Evolutionary conservation across 441 rosid species (phyloP).

Genomic region (Daphne laureola): DNA sequence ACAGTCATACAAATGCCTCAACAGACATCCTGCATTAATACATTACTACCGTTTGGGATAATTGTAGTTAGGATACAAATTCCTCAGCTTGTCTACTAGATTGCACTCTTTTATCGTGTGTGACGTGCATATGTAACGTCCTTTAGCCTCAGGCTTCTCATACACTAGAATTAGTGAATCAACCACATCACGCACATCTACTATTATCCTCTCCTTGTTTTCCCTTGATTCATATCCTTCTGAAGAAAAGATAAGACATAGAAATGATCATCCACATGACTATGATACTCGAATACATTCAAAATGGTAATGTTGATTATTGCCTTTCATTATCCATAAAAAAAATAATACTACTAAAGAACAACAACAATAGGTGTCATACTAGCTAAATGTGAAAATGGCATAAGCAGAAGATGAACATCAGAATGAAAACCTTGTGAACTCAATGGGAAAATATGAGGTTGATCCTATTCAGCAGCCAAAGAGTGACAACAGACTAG

Average conservation of each 20-base stretch:
- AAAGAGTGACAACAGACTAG: neutral
- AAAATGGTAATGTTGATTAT: too few relatives aligned
- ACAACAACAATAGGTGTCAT: neutral
- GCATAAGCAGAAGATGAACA: too few relatives aligned
- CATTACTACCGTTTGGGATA: slow-evolving; percentile 48
- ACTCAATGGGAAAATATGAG: neutral
- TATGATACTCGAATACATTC: neutral
- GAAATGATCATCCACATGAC: too few relatives aligned
- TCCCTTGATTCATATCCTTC: slow-evolving; percentile 44
- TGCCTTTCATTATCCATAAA: too few relatives aligned
- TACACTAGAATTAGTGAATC: slow-evolving; percentile 56
- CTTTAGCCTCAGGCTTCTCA: slow-evolving; percentile 72
- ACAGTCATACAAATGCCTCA: neutral
- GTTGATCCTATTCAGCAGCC: too few relatives aligned
- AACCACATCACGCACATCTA: slow-evolving; percentile 79
- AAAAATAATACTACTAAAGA: neutral
- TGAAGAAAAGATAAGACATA: slow-evolving; percentile 15
- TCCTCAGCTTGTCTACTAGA: slow-evolving; percentile 44
- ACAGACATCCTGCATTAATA: neutral
- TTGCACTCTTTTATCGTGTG: slow-evolving; percentile 23
- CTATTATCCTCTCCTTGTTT: slow-evolving; percentile 28
- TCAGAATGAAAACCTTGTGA: neutral
- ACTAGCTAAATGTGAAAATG: too few relatives aligned
- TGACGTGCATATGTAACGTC: slow-evolving; percentile 58
- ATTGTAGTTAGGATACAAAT: slow-evolving; percentile 45